phyloP scores from a whole-genome alignment of 805 yeast species.

The Kurtzmaniella cleridarum region DNA sequence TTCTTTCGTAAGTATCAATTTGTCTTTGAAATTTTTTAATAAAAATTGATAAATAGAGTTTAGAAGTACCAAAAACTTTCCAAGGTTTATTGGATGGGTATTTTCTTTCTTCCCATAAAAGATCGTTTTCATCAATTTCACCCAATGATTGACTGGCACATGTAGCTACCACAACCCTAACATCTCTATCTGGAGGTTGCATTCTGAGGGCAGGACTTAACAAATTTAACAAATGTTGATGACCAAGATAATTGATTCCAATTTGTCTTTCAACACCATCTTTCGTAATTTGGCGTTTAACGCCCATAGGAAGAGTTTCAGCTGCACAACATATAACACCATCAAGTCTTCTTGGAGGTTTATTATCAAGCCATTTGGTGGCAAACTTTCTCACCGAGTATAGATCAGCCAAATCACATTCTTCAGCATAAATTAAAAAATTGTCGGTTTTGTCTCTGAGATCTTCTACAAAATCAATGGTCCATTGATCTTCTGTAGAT shows the following conservation, averaged over 20 bases:
- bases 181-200: conserved; percentile 95
- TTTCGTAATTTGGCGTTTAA: conserved; percentile 54
- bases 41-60: conserved; percentile 68
- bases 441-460: conserved; percentile 66
- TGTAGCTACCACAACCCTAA: conserved; percentile 70
- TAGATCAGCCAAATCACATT: conserved; percentile 73
- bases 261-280: conserved; percentile 89
- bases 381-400: conserved; percentile 83
- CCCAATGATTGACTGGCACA: conserved; percentile 79
- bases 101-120: conserved; percentile 53
- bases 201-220: conserved; percentile 78
- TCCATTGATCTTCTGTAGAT: conserved; percentile 62
- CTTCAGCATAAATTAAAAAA: conserved; percentile 81
- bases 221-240: conserved; percentile 73
- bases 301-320: conserved; percentile 67
- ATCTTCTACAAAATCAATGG: conserved; percentile 73
- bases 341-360: conserved; percentile 87
- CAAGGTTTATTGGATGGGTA: conserved; percentile 66
- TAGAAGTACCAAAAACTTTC: conserved; percentile 76
- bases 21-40: conserved; percentile 75
- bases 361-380: conserved; percentile 87
- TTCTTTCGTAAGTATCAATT: conserved; percentile 52
- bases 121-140: conserved; percentile 48
- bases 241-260: conserved; percentile 76
- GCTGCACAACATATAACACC: conserved; percentile 88